phyloP scores from a whole-genome alignment of 768 basidiomycete species.

The Chlorophyllum brunneum region DNA sequence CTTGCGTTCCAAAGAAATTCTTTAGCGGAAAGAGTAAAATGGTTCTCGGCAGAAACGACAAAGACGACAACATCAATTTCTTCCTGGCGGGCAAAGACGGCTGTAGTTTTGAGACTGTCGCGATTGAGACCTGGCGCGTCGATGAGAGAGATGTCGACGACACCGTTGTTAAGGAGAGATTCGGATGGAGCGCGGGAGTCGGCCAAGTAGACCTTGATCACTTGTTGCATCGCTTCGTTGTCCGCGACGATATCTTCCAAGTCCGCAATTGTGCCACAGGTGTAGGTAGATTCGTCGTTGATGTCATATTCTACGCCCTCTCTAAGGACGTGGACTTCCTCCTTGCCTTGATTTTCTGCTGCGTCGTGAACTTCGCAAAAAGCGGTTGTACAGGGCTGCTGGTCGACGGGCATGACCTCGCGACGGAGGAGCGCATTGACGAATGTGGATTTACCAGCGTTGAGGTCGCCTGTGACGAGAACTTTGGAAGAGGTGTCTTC shows the following conservation, averaged over 20 bases:
- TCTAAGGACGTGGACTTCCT: slow-evolving; percentile 84
- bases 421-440: slow-evolving; percentile 92
- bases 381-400: slow-evolving; percentile 95
- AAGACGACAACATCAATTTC: slow-evolving; percentile 99
- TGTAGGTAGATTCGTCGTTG: slow-evolving; percentile 73
- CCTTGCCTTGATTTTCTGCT: slow-evolving; percentile 69
- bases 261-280: slow-evolving; percentile 58
- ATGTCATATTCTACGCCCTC: slow-evolving; percentile 65
- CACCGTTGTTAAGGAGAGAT: slow-evolving; percentile 90
- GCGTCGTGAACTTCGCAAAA: slow-evolving; percentile 97
- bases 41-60: slow-evolving; percentile 96
- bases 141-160: slow-evolving; percentile 97
- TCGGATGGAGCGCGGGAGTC: slow-evolving; percentile 75
- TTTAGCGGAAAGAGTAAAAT: slow-evolving; percentile 93
- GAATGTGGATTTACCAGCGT: slow-evolving; percentile 97
- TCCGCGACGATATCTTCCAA: slow-evolving; percentile 79
- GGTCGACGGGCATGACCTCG: slow-evolving; percentile 94
- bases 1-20: slow-evolving; percentile 92
- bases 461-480: slow-evolving; percentile 96
- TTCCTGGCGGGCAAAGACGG: slow-evolving; percentile 91
- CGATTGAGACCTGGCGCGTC: slow-evolving; percentile 98
- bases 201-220: slow-evolving; percentile 86
- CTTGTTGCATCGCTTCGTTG: slow-evolving; percentile 64
- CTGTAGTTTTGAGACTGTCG: slow-evolving; percentile 92
- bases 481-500: slow-evolving; percentile 93